A percentile compares a stretch with the other conserved stretches of the same genome.
phyloP scores from a whole-genome alignment of 805 yeast genomes.

The Myxozyma monticola region DNA sequence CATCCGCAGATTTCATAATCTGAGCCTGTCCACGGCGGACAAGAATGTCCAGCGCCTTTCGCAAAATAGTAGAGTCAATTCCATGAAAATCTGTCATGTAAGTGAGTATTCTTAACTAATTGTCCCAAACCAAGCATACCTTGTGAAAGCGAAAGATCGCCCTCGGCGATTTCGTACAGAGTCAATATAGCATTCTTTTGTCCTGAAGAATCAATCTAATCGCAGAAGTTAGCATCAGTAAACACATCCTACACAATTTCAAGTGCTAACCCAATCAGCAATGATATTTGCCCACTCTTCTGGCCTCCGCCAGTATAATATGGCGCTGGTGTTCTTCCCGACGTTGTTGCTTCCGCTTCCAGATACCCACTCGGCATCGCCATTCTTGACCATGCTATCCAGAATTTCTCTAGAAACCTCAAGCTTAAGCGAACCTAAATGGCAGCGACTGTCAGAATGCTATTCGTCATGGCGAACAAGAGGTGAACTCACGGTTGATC shows the following conservation, averaged over 20 bases:
- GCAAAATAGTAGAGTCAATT: constrained; percentile 58
- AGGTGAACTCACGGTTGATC: constrained; percentile 36
- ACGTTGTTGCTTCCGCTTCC: constrained; percentile 34
- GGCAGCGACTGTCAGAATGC: constrained; percentile 46
- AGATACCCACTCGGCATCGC: constrained; percentile 58
- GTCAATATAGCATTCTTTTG: constrained; percentile 78
- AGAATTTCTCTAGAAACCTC: constrained; percentile 60
- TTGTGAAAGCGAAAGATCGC: constrained; percentile 57
- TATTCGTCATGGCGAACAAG: not conserved
- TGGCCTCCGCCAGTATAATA: constrained; percentile 68
- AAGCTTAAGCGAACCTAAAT: constrained; percentile 52
- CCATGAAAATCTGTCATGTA: constrained; percentile 52
- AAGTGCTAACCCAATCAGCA: constrained; percentile 52
- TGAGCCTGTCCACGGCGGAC: constrained; percentile 73
- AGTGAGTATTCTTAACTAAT: not conserved
- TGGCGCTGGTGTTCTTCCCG: constrained; percentile 31
- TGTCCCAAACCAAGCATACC: constrained; percentile 6
- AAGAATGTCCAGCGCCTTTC: constrained; percentile 55
- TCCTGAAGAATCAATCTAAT: constrained; percentile 62
- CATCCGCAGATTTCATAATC: constrained; percentile 64
- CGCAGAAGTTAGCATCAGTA: constrained; percentile 37
- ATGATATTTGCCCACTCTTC: constrained; percentile 67
- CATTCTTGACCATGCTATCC: constrained; percentile 53
- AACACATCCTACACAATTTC: constrained; percentile 6
- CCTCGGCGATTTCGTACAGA: constrained; percentile 71